phyloP scores from a whole-genome alignment of 129 eudicot species.

The Oenanthe sinensis region DNA sequence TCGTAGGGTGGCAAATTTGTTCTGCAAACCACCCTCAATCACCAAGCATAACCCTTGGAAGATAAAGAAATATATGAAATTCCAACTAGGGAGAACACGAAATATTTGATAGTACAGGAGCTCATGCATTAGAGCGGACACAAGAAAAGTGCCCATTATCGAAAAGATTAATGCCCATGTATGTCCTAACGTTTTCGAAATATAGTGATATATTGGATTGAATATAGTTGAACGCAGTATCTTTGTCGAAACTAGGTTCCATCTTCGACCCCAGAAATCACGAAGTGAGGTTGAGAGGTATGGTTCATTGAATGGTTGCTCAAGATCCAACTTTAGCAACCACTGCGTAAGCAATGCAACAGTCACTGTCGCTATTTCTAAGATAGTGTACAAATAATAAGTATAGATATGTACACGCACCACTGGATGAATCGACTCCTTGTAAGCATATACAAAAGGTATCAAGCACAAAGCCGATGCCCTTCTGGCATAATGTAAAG shows the following conservation, averaged over 20 bases:
- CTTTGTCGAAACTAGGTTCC: slow-evolving; percentile 21
- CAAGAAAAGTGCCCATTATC: slow-evolving; percentile 6
- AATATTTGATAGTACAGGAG: slow-evolving; percentile 10
- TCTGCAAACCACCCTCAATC: slow-evolving; percentile 5
- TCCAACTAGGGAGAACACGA: not conserved
- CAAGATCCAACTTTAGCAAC: slow-evolving; percentile 9
- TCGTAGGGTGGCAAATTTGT: not conserved
- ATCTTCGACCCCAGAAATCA: slow-evolving; percentile 36
- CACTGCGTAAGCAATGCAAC: not conserved
- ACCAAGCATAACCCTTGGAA: slow-evolving; percentile 9
- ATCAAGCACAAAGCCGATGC: not conserved
- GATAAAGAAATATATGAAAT: slow-evolving; percentile 1
- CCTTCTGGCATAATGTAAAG: not conserved
- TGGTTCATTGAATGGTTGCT: slow-evolving; percentile 23
- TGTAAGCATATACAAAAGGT: not conserved
- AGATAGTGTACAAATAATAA: not conserved
- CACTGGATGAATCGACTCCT: slow-evolving; percentile 10
- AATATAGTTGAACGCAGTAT: slow-evolving; percentile 12
- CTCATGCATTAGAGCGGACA: slow-evolving; percentile 22
- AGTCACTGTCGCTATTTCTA: slow-evolving; percentile 6
- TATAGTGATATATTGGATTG: not conserved
- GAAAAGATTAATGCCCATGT: slow-evolving; percentile 11
- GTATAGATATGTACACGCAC: not conserved
- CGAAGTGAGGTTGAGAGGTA: slow-evolving; percentile 22
- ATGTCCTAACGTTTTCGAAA: not conserved